These are phyloP conservation scores for Diaporthe sp. DNA, from an alignment of 2,329 filamentous ascomycete genomes.

Conservation along the genomic window DNA sequence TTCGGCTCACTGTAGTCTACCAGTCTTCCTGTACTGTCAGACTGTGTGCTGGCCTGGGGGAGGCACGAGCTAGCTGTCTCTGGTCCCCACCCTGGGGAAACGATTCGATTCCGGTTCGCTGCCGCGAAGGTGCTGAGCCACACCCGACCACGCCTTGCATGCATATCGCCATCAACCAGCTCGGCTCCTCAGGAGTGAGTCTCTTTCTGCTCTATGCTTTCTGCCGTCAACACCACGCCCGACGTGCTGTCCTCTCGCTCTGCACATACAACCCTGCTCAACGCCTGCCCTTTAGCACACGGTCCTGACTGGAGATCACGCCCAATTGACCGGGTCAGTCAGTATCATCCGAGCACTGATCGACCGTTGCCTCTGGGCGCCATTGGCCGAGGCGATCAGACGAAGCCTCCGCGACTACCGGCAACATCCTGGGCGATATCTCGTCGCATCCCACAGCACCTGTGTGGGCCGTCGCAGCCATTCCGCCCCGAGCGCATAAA, in stretches of 20 bases:
- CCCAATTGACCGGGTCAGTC: slow-evolving; percentile 5
- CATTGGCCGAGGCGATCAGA: slow-evolving; percentile 30
- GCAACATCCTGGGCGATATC: slow-evolving; percentile 25
- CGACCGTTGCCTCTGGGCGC: slow-evolving; percentile 17
- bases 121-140: slow-evolving; percentile 33
- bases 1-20: not conserved
- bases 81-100: slow-evolving; percentile 10
- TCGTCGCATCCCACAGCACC: slow-evolving; percentile 24
- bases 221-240: slow-evolving; percentile 22
- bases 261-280: slow-evolving; percentile 4
- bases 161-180: slow-evolving; percentile 24
- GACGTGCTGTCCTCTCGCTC: slow-evolving; percentile 4
- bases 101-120: slow-evolving; percentile 25
- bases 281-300: not conserved
- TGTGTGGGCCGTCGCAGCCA: slow-evolving; percentile 27
- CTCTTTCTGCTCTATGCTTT: not conserved
- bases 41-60: slow-evolving; percentile 6
- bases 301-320: slow-evolving; percentile 26
- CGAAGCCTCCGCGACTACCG: slow-evolving; percentile 20
- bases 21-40: not conserved
- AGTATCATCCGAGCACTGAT: slow-evolving; percentile 24
- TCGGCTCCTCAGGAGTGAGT: slow-evolving; percentile 2
- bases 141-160: slow-evolving; percentile 14
- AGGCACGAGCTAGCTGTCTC: not conserved
- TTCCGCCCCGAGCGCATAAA: slow-evolving; percentile 31